These are phyloP conservation scores for Excoecaria agallocha DNA, from an alignment of 345 rosid genomes.

Conservation along the genomic window DNA sequence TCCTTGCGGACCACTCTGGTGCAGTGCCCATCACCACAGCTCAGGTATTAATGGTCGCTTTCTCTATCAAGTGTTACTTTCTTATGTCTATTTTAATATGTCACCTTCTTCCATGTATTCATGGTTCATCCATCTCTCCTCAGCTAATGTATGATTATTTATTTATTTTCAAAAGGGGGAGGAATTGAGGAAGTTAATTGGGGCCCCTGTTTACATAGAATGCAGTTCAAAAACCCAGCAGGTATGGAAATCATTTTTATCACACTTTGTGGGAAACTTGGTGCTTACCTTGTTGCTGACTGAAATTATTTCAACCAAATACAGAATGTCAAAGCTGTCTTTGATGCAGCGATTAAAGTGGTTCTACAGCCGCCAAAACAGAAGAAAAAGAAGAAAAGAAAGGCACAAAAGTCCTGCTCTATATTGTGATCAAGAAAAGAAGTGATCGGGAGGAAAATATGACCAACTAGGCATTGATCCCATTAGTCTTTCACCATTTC, in stretches of 20 bases:
- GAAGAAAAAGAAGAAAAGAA: constrained; percentile 47
- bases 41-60: constrained; percentile 46
- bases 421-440: constrained; percentile 32
- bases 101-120: neutral
- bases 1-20: constrained; percentile 67
- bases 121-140: neutral
- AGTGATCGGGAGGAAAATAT: constrained; percentile 16
- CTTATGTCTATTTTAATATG: too few species aligned
- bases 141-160: neutral
- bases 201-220: constrained; percentile 74
- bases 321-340: constrained; percentile 55
- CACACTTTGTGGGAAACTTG: neutral
- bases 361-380: constrained; percentile 57
- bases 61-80: neutral
- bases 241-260: constrained; percentile 31
- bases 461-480: constrained; percentile 21
- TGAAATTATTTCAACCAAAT: constrained; percentile 5
- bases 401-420: constrained; percentile 42
- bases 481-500: constrained; percentile 18
- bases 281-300: constrained; percentile 5
- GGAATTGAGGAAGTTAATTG: constrained; percentile 68
- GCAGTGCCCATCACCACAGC: constrained; percentile 66
- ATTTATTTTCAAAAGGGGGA: constrained; percentile 51
- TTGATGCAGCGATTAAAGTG: constrained; percentile 56
- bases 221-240: constrained; percentile 90